Evolutionary conservation across 2,329 filamentous ascomycete genomes (phyloP), one percentile per base, ranked within the genome.

Genomic region (Thelonectria blattea): DNA sequence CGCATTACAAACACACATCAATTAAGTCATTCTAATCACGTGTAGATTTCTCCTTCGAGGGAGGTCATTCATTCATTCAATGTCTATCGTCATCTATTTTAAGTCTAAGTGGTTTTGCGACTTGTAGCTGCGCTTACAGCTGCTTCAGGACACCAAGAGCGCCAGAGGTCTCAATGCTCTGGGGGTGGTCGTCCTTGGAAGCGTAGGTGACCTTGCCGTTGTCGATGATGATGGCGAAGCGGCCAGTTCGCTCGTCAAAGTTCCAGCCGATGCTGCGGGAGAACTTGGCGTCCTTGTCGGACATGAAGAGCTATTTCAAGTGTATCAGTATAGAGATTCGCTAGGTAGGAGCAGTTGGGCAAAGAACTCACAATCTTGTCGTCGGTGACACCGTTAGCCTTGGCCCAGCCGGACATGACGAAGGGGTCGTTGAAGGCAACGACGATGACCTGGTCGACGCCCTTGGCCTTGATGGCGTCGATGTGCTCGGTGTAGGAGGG

Each of bases 381-480:
- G 65, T 88, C 87, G 73, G 85, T 88, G 73, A 94, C 83, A 54
- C 84, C 83, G 79, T 96, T 94, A 73, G 92, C 92, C 85, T 96
- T 96, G 79, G 88, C 90, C 91, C 91, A 95, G 56, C 91, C 92
- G 71, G 87, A 89, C 91, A 94, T 94, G 76, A 96, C 92, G 74
- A 84, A 96, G 65, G 88, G 82, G 79, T 96, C 93, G 79, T 96
- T 96, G 82, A 82, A 89, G 61, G 92, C 91, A 72, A 96, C 89
- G 73, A 95, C 87, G 68, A 92, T 85, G 71, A 96, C 86, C 65
- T 90, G 78, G 78, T 96, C 92, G 68, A 96, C 90, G 71, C 91
- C 92, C 84, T 94, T 94, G 74, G 81, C 80, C 80, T 88, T 88
- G 77, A 96, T 83, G 73, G 89, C 82, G 54, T 85, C 81, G 68